Conservation (phyloP, 495 filamentous ascomycete genomes). For the Monascus purpureus region DNA sequence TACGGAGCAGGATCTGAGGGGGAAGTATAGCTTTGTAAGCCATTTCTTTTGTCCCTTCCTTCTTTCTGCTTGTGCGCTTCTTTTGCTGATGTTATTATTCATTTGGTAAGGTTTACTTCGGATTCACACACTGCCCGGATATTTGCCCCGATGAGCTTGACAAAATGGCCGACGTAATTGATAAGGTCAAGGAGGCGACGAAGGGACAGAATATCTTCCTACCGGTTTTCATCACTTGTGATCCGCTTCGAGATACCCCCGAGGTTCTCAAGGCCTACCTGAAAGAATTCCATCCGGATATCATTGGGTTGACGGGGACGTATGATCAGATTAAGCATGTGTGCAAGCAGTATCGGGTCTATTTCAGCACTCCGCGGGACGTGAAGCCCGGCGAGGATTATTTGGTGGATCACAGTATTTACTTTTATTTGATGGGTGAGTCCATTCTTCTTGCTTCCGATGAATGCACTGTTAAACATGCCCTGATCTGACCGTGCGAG, state of each 20-base stretch:
- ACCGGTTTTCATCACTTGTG: constrained; percentile 90
- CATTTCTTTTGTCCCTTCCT: background rate
- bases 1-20: constrained; percentile 65
- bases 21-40: constrained; percentile 63
- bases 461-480: constrained; percentile 4
- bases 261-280: constrained; percentile 74
- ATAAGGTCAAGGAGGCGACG: constrained; percentile 49
- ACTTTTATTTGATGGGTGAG: constrained; percentile 94
- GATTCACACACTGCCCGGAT: constrained; percentile 95
- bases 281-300: constrained; percentile 76
- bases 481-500: too few species aligned
- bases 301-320: constrained; percentile 81
- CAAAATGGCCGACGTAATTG: constrained; percentile 92
- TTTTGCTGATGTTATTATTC: too few species aligned
- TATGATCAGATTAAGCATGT: constrained; percentile 84
- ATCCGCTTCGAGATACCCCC: constrained; percentile 81
- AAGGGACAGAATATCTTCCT: constrained; percentile 36
- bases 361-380: constrained; percentile 82
- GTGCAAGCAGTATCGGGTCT: constrained; percentile 91
- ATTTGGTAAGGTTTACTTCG: constrained; percentile 67
- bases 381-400: constrained; percentile 92
- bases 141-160: constrained; percentile 98
- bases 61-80: background rate
- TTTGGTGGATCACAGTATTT: constrained; percentile 95
- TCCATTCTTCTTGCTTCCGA: constrained; percentile 4